Evolutionary conservation across 805 yeast species (phyloP), one percentile per base, ranked within the genome.

Genomic region (Starmera amethionina): DNA sequence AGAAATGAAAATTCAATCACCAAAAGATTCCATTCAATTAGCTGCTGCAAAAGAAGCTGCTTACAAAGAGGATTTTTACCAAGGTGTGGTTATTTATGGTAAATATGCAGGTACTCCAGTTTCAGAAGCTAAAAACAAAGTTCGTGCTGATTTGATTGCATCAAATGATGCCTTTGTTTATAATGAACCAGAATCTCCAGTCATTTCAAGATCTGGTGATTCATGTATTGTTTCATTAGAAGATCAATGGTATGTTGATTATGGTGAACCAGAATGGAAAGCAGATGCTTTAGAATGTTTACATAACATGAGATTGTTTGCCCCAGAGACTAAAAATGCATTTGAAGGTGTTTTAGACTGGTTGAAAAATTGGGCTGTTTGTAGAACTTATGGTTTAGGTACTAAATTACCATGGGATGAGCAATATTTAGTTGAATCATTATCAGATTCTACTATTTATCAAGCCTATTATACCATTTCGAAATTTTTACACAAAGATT

Each of bases 361-460:
- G 98, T 77, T 93, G 56, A 85, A 82, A 68, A 89, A 88, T 70
- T 93, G 98, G 98, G 97, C 98, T 39, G 86, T 93, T 44, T 86
- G 95, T 43, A 84, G 98, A 72, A 81, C 95, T 42, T 93, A 86
- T 54, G 98, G 98, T 60, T 73, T 93, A 51, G 98, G 98, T 61
- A 79, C 97, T 42, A 80, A 70, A 58, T 76, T 93, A 50, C 98
- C 98, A 43, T 93, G 98, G 98, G 98, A 93, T 68, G 82, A 83
- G 49, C 80, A 81, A 59, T 89, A 83, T 58, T 75, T 93, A 55
- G 90, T 93, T 42, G 98, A 93, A 68, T 87, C 96, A 16, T 72
- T 93, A 53, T 85, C 96, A 31, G 98, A 93, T 64, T 90, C 97
- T 22, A 93, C 98, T 19, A 71, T 93, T 42, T 93, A 93, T 69